Percentiles rank a stretch among this genome's conserved stretches.
phyloP scores from a whole-genome alignment of 1,284 basidiomycete species.

The Inonotus obliquus region DNA sequence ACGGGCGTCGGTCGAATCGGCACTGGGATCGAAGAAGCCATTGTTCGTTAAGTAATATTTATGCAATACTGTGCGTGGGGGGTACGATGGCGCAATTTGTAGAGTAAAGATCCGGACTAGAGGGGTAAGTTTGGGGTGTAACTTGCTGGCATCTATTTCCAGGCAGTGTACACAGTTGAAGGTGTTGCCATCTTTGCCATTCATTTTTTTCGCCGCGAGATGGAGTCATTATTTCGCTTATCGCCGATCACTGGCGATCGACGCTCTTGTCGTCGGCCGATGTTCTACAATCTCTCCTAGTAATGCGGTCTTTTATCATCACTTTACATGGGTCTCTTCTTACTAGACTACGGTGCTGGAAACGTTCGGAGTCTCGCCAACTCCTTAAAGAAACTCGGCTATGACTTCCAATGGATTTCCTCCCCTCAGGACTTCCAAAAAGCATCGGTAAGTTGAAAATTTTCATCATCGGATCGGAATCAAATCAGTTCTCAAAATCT shows the following conservation, averaged over 20 bases:
- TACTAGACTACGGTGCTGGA: slow-evolving; percentile 95
- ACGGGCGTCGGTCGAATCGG: background rate
- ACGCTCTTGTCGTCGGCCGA: background rate
- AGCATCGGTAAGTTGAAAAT: slow-evolving; percentile 70
- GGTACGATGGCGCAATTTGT: background rate
- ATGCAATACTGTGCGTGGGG: background rate
- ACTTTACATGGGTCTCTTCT: slow-evolving; percentile 63
- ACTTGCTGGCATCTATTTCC: background rate
- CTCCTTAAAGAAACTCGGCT: slow-evolving; percentile 83
- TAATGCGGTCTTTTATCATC: slow-evolving; percentile 4
- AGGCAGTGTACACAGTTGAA: background rate
- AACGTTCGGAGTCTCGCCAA: slow-evolving; percentile 95
- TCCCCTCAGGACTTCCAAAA: slow-evolving; percentile 81
- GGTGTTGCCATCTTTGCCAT: background rate
- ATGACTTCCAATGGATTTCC: slow-evolving; percentile 89
- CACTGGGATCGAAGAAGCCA: slow-evolving; percentile 6
- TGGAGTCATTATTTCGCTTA: no score
- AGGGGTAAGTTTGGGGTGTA: background rate
- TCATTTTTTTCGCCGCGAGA: no score
- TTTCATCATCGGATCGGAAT: slow-evolving; percentile 8
- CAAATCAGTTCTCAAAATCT: slow-evolving; percentile 19
- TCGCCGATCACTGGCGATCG: background rate
- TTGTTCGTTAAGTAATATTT: slow-evolving; percentile 9
- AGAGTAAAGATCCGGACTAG: background rate
- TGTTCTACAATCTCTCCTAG: background rate